Evolutionary conservation across 441 rosid genomes (phyloP).

Genomic region (Populus hybrid): DNA sequence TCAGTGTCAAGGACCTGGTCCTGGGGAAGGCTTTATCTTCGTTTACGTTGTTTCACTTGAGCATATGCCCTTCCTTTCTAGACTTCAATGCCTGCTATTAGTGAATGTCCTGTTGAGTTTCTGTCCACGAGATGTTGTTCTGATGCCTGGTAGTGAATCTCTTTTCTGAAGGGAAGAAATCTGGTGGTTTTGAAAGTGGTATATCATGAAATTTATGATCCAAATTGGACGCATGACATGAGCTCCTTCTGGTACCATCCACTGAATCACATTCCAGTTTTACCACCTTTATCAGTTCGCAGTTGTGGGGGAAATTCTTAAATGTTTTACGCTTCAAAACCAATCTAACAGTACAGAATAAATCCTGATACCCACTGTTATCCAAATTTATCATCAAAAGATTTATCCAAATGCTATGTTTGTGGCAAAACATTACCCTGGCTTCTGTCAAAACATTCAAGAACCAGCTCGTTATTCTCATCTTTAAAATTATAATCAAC

Average conservation of each 20-base stretch:
- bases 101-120: not conserved
- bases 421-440: not conserved
- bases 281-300: not conserved
- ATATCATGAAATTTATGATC: not conserved
- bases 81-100: too few relatives aligned
- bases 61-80: too few relatives aligned
- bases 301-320: not conserved
- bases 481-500: constrained; percentile 8
- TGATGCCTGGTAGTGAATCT: not conserved
- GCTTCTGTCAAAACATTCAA: constrained; percentile 8
- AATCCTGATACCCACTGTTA: not conserved
- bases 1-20: too few relatives aligned
- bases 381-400: not conserved
- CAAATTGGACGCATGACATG: not conserved
- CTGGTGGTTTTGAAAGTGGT: not conserved
- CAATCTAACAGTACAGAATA: not conserved
- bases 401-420: not conserved
- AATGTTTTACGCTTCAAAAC: not conserved
- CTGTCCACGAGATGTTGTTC: not conserved
- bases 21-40: too few relatives aligned
- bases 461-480: constrained; percentile 15
- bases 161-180: not conserved
- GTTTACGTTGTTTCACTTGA: too few relatives aligned
- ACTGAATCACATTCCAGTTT: not conserved
- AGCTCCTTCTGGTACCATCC: not conserved